Base-by-base conservation (phyloP, 257 asterid genomes). In the Salvia hispanica region DNA sequence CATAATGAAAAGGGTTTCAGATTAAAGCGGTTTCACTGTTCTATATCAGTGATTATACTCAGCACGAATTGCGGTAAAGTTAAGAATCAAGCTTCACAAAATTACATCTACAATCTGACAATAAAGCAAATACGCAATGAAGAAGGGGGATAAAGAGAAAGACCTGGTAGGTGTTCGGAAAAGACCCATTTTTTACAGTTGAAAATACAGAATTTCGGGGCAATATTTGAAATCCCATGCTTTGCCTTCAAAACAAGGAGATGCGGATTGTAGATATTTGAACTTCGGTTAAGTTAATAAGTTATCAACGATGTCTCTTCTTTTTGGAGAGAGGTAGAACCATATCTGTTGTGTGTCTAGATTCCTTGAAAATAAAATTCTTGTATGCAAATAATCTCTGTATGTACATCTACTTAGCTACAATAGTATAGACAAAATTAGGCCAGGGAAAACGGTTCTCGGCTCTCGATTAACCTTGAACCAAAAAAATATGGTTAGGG, bases 201-300 rank as follows among this genome's bases (percentile, higher is more conserved):
- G 82, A 71, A 68, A 80, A 51, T 53, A 67, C 72, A 48, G 70
- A 52, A 67, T 47, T 72, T 76, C 70, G 75, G 62, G 86, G 70
- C 73, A 75, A 64, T 47, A 74, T 76, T 60, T 79, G 77, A 51
- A 77, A 64, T 28, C 77, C 73, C 89, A 81, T 86, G 12, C 37
- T 63, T 39, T 72, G 14, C 65, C 14, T 45, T 12, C 56, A 61
- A 53, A 58, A 5, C 59, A 53, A 3, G 72, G 42, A 46, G 58
- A 55, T 12, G 40, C 67, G 40, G 33, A 62, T 28, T 42, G 12
- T 8, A 33, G 36, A 33, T 33, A 34, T 48, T 48, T 18, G 5
- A 40, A 45, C 36, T 34, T 53, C 0, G 31, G 31, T 25, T 25
- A 25, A 25, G 31, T 25, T 0, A 18, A 1, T 18, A 39, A 7